phyloP scores from a whole-genome alignment of 495 filamentous ascomycete genomes.

The Aspergillus wentii region DNA sequence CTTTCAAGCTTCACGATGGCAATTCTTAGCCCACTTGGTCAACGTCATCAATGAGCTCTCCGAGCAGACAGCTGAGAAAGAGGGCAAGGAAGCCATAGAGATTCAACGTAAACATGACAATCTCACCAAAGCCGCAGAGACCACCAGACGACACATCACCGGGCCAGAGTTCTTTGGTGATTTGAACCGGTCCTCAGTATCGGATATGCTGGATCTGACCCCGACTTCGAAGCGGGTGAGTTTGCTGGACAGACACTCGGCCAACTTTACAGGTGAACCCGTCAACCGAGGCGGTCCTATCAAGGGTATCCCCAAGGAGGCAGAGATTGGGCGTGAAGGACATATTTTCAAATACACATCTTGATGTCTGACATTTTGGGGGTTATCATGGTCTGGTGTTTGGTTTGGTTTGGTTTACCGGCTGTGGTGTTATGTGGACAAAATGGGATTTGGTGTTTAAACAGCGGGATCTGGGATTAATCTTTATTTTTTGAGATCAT shows the following conservation, averaged over 20 bases:
- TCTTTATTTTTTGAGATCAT: too few relatives aligned
- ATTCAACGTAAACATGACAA: slow-evolving; percentile 36
- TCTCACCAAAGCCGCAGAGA: slow-evolving; percentile 31
- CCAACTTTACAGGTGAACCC: slow-evolving; percentile 17
- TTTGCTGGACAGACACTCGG: slow-evolving; percentile 23
- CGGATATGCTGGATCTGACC: slow-evolving; percentile 27
- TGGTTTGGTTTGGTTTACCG: neutral
- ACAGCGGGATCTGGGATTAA: too few relatives aligned
- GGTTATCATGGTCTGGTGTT: neutral
- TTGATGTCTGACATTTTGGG: slow-evolving; percentile 5
- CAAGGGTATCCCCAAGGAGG: slow-evolving; percentile 43
- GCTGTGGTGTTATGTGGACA: too few relatives aligned
- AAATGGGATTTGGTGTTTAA: too few relatives aligned
- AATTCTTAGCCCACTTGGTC: slow-evolving; percentile 65
- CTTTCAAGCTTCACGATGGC: slow-evolving; percentile 81
- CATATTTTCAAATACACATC: slow-evolving; percentile 35
- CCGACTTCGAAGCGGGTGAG: slow-evolving; percentile 21
- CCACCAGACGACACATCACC: slow-evolving; percentile 26
- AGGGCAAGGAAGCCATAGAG: slow-evolving; percentile 24
- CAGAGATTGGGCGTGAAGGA: slow-evolving; percentile 37
- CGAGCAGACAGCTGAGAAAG: slow-evolving; percentile 10
- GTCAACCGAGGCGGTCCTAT: slow-evolving; percentile 35
- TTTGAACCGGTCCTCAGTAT: slow-evolving; percentile 11
- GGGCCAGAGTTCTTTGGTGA: slow-evolving; percentile 31
- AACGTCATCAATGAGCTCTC: slow-evolving; percentile 50